Evolutionary conservation across 139 green algal genomes (phyloP).

Genomic region (Auxenochlorella pyrenoidosa): DNA sequence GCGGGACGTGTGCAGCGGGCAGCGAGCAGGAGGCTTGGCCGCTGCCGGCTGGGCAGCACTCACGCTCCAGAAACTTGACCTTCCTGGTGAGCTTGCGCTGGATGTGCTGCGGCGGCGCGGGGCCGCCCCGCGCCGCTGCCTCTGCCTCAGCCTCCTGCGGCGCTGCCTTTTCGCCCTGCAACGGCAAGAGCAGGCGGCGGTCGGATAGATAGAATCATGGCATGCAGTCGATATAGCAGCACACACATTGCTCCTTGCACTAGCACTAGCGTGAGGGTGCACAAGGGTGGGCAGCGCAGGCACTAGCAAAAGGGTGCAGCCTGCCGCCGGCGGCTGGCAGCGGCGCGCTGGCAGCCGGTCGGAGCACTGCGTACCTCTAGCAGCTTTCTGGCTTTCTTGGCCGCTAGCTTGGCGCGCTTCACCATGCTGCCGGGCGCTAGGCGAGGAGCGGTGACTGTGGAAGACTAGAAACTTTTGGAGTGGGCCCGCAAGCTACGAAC

Average conservation of each 20-base stretch:
- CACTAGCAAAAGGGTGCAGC: no score
- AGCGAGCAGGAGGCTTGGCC: no score
- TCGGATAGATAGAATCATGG: no score
- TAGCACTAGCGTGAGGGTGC: no score
- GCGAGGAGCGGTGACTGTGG: no score
- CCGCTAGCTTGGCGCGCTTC: conserved; percentile 23
- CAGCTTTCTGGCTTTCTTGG: conserved; percentile 1
- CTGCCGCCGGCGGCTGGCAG: neutral
- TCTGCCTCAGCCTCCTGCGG: neutral
- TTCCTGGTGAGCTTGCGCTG: conserved; percentile 45
- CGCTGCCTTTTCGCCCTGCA: conserved; percentile 9
- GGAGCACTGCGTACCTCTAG: neutral
- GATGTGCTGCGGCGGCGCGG: conserved; percentile 7
- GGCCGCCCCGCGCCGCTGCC: neutral
- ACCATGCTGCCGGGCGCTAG: neutral
- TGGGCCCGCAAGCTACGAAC: no score
- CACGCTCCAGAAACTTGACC: conserved; percentile 47
- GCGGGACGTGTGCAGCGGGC: no score
- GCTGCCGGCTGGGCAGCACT: neutral
- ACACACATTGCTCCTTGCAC: no score
- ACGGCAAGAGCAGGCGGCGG: neutral
- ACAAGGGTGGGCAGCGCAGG: neutral
- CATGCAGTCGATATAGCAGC: no score
- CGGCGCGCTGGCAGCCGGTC: neutral
- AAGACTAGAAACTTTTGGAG: no score